These are phyloP conservation scores for Pseudogymnoascus sp. DNA, from an alignment of 2,329 filamentous ascomycete genomes.

Conservation along the genomic window DNA sequence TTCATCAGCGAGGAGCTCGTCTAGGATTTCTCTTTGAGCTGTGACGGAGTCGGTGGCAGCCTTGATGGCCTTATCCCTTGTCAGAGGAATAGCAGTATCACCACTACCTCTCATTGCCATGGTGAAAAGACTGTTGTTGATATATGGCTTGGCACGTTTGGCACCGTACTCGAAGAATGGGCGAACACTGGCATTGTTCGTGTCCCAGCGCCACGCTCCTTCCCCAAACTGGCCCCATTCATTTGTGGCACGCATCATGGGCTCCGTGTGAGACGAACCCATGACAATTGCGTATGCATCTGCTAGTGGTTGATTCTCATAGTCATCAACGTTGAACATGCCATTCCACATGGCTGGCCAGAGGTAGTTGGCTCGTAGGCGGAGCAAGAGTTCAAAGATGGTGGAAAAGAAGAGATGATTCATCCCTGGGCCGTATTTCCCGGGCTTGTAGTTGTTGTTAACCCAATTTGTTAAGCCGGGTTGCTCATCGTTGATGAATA, in stretches of 20 bases:
- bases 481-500: conserved; percentile 57
- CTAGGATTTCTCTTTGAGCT: conserved; percentile 52
- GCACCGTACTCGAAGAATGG: conserved; percentile 63
- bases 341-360: conserved; percentile 67
- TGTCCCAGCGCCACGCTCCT: conserved; percentile 62
- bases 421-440: conserved; percentile 36
- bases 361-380: conserved; percentile 65
- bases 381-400: conserved; percentile 64
- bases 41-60: conserved; percentile 55
- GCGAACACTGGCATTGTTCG: conserved; percentile 61
- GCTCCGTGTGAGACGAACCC: conserved; percentile 67
- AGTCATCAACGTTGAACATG: conserved; percentile 68
- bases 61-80: conserved; percentile 48
- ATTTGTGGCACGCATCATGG: conserved; percentile 56
- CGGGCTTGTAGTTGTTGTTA: conserved; percentile 35
- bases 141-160: conserved; percentile 56
- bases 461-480: conserved; percentile 59
- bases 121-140: conserved; percentile 58
- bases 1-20: conserved; percentile 41
- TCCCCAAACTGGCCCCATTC: conserved; percentile 45
- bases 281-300: conserved; percentile 70
- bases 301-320: conserved; percentile 58
- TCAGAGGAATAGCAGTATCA: conserved; percentile 52
- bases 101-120: conserved; percentile 64
- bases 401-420: conserved; percentile 60